Evolutionary conservation across 805 yeast species (phyloP), one percentile per base, ranked within the genome.

Genomic region (Suhomyces kilbournensis): DNA sequence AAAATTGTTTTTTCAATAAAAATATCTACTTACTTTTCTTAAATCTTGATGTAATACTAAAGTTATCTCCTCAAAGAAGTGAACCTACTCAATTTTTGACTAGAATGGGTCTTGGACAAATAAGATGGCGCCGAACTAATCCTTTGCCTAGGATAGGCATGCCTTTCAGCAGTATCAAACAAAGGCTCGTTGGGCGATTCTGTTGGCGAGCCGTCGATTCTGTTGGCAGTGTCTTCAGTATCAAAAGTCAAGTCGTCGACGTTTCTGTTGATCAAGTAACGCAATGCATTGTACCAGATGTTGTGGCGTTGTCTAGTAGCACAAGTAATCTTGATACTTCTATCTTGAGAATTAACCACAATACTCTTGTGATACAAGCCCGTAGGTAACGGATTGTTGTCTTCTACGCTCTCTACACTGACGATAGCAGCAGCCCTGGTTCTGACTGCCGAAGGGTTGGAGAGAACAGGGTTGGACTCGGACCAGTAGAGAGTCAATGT

Each of bases 401-500:
- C 97, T 3, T 82, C 86, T 2, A 90, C 87, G 55, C 90, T 84
- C 62, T 87, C 88, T 30, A 92, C 94, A 7, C 84, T 79, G 17
- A 85, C 66, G 49, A 93, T 90, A 0, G 96, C 92, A 51, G 90
- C 84, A 12, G 94, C 91, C 59, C 85, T 82, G 3, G 96, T 87
- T 61, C 80, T 84, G 30, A 80, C 82, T 2, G 79, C 78, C 0
- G 85, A 72, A 8, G 90, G 88, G 58, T 87, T 85, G 3, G 83
- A 79, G 46, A 87, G 65, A 0, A 86, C 86, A 0, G 97, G 97
- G 62, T 88, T 89, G 10, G 84, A 77, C 4, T 81, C 78, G 3
- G 93, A 85, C 99, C 99, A 93, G 68, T 90, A 91, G 46, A 93
- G 75, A 0, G 97, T 90, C 74, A 90, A 72, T 7, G 94, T 86